Base-by-base conservation (phyloP, 208 protist species). In the Leishmania turanica region DNA sequence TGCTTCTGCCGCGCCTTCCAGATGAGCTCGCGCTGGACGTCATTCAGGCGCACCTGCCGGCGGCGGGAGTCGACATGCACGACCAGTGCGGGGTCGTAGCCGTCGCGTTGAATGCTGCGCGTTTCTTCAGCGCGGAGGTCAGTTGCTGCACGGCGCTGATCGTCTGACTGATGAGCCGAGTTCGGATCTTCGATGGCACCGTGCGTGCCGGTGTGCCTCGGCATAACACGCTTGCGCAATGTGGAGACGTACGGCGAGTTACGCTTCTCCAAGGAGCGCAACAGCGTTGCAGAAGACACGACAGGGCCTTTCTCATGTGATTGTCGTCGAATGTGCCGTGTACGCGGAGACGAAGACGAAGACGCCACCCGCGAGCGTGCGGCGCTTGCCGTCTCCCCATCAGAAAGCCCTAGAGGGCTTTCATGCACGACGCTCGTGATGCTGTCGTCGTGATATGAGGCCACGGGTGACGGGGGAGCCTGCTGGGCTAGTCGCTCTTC, bases 31-130 rank as follows among this genome's bases (percentile, higher is more conserved):
- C 82, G 84, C 74, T 96, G 92, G 0, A 88, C 77, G 27, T 49
- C 60, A 68, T 88, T 92, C 19, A 96, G 81, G 24, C 90, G 86
- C 40, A 96, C 40, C 58, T 88, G 79, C 37, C 80, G 75, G 19
- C 58, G 80, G 2, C 80, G 70, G 4, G 87, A 86, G 77, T 96
- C 86, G 15, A 91, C 70, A 56, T 69, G 87, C 53, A 94, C 82
- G n/a, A 93, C 88, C 21, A 87, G 66, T 37, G 88, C 91, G 31
- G 91, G 91, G 69, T 96, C 92, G 75, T 91, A 90, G 34, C 77
- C 73, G 47, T 69, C 24, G 9, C 37, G 27, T n/a, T 54, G n/a
- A 3, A 77, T 53, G 56, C 34, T 56, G 47, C 62, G 47, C n/a
- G 85, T 49, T 75, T 73, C 72, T 51, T 77, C 66, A 40, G 62